These are phyloP conservation scores for Fraxinus latifolia DNA, from an alignment of 305 asterid species.

Conservation along the genomic window DNA sequence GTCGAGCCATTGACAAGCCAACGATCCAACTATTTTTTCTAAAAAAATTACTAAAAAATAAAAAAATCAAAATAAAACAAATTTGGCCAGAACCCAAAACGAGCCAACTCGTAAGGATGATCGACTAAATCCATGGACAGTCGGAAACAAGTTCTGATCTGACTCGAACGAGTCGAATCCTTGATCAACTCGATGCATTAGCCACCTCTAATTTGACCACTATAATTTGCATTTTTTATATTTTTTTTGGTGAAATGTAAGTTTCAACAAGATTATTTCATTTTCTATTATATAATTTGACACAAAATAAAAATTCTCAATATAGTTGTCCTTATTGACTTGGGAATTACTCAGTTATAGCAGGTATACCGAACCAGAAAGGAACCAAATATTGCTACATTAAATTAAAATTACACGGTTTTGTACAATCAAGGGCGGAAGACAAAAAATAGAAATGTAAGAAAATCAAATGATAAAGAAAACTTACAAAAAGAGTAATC, in stretches of 20 bases:
- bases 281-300: too few relatives aligned
- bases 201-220: not conserved
- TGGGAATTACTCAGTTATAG: constrained; percentile 15
- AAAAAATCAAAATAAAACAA: too few relatives aligned
- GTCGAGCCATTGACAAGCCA: not conserved
- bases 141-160: too few relatives aligned
- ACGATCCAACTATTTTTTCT: not conserved
- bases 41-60: not conserved
- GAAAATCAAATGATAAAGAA: not conserved
- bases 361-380: constrained; percentile 11
- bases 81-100: too few relatives aligned
- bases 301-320: not conserved
- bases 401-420: not conserved
- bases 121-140: too few relatives aligned
- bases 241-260: too few relatives aligned
- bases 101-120: too few relatives aligned
- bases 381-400: not conserved
- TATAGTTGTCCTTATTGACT: constrained; percentile 13
- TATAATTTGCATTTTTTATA: too few relatives aligned
- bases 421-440: not conserved
- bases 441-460: not conserved
- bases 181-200: not conserved
- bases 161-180: too few relatives aligned
- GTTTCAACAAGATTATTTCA: too few relatives aligned
- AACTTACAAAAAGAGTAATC: not conserved